These are phyloP conservation scores for Schizosaccharomyces octosporus DNA, from an alignment of 805 yeast genomes.

Conservation along the genomic window DNA sequence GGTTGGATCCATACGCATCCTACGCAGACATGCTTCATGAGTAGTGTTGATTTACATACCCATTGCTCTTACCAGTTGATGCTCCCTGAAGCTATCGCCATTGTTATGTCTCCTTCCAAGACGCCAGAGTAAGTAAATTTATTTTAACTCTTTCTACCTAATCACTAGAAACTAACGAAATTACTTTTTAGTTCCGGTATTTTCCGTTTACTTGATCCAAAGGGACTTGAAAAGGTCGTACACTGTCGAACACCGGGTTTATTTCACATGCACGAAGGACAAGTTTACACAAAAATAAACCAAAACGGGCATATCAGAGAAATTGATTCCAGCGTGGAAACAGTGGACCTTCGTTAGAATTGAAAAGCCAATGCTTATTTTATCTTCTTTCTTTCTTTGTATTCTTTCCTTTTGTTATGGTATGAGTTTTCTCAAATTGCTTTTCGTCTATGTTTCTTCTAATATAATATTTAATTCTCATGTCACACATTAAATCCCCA, in stretches of 20 bases:
- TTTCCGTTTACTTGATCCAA: slow-evolving; percentile 40
- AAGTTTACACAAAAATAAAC: slow-evolving; percentile 26
- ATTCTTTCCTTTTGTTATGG: not conserved
- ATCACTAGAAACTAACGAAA: not conserved
- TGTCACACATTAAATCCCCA: too few species aligned
- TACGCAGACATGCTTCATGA: slow-evolving; percentile 43
- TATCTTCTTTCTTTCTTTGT: not conserved
- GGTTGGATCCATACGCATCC: slow-evolving; percentile 65
- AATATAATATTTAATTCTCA: too few species aligned
- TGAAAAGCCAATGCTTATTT: not conserved
- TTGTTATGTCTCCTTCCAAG: slow-evolving; percentile 33
- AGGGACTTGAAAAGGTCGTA: slow-evolving; percentile 32
- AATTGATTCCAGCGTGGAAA: slow-evolving; percentile 23
- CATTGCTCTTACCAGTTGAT: slow-evolving; percentile 44
- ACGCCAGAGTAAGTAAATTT: slow-evolving; percentile 14
- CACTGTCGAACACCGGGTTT: slow-evolving; percentile 23
- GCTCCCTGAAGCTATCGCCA: slow-evolving; percentile 45
- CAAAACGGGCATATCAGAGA: slow-evolving; percentile 25
- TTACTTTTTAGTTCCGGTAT: slow-evolving; percentile 19
- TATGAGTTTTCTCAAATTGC: too few species aligned
- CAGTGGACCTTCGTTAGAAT: slow-evolving; percentile 23
- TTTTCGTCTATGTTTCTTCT: too few species aligned
- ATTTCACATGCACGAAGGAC: slow-evolving; percentile 38
- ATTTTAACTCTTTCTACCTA: not conserved
- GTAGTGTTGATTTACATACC: slow-evolving; percentile 43